Evolutionary conservation across 1,284 basidiomycete genomes (phyloP), one percentile per base, ranked within the genome.

Genomic region (Heterobasidion annosum): DNA sequence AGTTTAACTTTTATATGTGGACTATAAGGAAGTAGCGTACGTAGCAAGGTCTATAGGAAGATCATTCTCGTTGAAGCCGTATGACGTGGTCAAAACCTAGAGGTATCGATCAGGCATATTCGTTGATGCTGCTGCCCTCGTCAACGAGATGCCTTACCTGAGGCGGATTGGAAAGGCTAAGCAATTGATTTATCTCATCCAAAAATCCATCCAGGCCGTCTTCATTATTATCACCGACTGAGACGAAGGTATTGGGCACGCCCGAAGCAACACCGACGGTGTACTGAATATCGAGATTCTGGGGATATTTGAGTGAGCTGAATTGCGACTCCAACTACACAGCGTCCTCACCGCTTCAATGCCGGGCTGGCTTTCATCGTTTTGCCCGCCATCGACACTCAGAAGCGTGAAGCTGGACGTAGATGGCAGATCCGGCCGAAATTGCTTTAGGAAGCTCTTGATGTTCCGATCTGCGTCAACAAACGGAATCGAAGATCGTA

Each of bases 101-200:
- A 50, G 16, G 8, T 10, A 8, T 33, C 19, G 34, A 34, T 33
- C 12, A 13, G 15, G 2, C 32, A n/a, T 10, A 16, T 16, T 13
- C 12, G 3, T 4, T 3, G 13, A 43, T 3, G 15, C 8, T 15
- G 25, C 25, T 25, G 25, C 25, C 3, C 25, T 25, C 25, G 25
- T 12, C n/a, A 16, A 60, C 64, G n/a, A 80, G 83, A 1, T 75
- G 74, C 54, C 82, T 68, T 1, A 77, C 76, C 49, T 75, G 73
- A 1, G 81, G 79, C 6, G 60, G 50, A 16, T 75, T 70, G 35
- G 69, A 68, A 1, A 64, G 59, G 47, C 73, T 70, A 43, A 65
- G 61, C 33, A 72, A 59, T 45, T 61, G 59, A 58, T 69, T 67
- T 58, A 68, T 66, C 55, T 67, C 67, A 54, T 68, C 65, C 32